Conservation (phyloP, 768 basidiomycete genomes). For the Lactarius psammicola region DNA sequence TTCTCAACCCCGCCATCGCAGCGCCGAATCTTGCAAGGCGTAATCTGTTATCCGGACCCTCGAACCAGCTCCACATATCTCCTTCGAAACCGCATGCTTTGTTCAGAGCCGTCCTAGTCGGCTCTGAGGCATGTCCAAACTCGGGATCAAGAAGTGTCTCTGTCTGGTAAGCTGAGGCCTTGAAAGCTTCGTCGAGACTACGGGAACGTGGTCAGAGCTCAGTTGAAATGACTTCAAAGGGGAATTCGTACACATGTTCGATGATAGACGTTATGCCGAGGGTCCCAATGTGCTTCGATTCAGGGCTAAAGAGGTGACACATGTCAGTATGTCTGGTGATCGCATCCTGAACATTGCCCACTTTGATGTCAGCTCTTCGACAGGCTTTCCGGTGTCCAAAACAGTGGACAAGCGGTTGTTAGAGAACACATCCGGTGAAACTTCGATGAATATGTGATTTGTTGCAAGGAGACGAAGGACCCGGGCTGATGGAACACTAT, state of each 20-base stretch:
- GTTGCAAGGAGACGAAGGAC: background rate
- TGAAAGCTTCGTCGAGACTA: slow-evolving; percentile 36
- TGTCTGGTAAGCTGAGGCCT: slow-evolving; percentile 35
- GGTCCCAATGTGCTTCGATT: background rate
- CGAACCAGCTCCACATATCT: too few relatives aligned
- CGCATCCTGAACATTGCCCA: background rate
- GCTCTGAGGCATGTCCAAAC: slow-evolving; percentile 7
- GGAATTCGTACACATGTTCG: background rate
- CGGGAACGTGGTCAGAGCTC: background rate
- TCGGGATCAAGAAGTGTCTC: slow-evolving; percentile 37
- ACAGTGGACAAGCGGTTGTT: background rate
- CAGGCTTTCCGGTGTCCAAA: background rate
- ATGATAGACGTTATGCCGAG: background rate
- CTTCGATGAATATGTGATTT: background rate
- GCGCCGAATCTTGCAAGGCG: background rate
- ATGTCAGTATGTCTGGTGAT: background rate
- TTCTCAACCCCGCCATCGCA: slow-evolving; percentile 36
- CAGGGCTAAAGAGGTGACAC: background rate
- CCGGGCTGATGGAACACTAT: background rate
- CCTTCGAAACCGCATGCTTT: too few relatives aligned
- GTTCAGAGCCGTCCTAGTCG: too few relatives aligned
- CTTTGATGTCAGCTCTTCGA: background rate
- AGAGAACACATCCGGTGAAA: background rate
- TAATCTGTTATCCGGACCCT: too few relatives aligned
- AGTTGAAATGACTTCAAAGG: background rate